Conservation (phyloP, 805 yeast genomes). For the Cyberlindnera japonica region DNA sequence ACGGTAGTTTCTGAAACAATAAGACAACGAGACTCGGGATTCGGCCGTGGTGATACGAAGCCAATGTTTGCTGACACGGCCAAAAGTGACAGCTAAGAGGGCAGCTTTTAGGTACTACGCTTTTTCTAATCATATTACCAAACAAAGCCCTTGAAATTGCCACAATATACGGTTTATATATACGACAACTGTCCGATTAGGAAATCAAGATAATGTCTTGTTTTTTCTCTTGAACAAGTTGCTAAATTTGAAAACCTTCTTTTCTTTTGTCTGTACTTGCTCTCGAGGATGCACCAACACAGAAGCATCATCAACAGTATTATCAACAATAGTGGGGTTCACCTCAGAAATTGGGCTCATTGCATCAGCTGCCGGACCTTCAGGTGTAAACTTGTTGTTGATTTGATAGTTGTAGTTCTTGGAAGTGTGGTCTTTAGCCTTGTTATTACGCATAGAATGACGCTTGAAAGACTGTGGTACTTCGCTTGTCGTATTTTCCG, state of each 20-base stretch:
- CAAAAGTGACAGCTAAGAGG: no score
- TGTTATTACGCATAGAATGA: conserved; percentile 3
- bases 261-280: not conserved
- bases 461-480: not conserved
- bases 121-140: no score
- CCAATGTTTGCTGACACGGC: no score
- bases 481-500: not conserved
- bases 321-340: not conserved
- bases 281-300: not conserved
- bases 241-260: conserved; percentile 9
- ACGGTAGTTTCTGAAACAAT: no score
- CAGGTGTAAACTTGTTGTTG: conserved; percentile 9
- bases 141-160: no score
- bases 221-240: conserved; percentile 7
- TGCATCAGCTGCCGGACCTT: conserved; percentile 1
- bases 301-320: not conserved
- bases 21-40: no score
- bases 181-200: no score
- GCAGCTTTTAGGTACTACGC: no score
- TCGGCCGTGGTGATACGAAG: no score
- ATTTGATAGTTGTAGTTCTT: conserved; percentile 12
- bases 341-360: not conserved
- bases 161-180: no score
- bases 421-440: not conserved
- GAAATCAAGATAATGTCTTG: no score